Conservation (phyloP, 2,329 filamentous ascomycete species). For the Neospermospora avenae region DNA sequence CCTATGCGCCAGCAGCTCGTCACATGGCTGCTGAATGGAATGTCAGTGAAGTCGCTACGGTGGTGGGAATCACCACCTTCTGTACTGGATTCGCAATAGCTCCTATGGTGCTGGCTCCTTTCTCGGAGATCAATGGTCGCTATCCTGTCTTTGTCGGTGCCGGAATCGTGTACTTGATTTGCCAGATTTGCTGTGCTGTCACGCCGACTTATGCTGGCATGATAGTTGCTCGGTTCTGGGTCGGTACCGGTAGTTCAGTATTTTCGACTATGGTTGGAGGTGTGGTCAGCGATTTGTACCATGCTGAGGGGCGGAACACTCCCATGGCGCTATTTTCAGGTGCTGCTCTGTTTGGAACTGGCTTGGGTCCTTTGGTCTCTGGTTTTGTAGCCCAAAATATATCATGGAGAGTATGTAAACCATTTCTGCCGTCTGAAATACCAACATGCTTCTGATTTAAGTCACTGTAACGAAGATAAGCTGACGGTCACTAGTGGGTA, state of each 20-base stretch:
- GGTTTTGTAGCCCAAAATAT: constrained; percentile 65
- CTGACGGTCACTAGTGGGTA: constrained; percentile 54
- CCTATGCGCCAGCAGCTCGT: constrained; percentile 67
- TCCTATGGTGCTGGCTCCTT: constrained; percentile 84
- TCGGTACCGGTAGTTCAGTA: constrained; percentile 71
- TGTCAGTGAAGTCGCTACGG: constrained; percentile 61
- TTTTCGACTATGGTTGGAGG: constrained; percentile 93
- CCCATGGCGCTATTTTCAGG: constrained; percentile 91
- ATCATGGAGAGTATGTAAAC: constrained; percentile 54
- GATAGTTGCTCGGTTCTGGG: constrained; percentile 70
- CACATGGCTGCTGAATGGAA: constrained; percentile 66
- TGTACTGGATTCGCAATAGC: constrained; percentile 76
- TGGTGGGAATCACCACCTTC: constrained; percentile 77
- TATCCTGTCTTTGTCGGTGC: constrained; percentile 76
- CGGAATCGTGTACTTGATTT: constrained; percentile 67
- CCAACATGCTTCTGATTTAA: neutral
- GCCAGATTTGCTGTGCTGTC: constrained; percentile 70
- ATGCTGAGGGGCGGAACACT: constrained; percentile 73
- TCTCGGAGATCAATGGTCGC: constrained; percentile 84
- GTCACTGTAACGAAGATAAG: neutral
- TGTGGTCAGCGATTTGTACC: constrained; percentile 83
- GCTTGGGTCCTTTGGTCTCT: constrained; percentile 69
- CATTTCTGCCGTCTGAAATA: neutral
- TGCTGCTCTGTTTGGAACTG: constrained; percentile 73
- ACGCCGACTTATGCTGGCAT: constrained; percentile 69